Conservation (phyloP, 2,329 filamentous ascomycete species). For the Ampelomyces quisqualis region DNA sequence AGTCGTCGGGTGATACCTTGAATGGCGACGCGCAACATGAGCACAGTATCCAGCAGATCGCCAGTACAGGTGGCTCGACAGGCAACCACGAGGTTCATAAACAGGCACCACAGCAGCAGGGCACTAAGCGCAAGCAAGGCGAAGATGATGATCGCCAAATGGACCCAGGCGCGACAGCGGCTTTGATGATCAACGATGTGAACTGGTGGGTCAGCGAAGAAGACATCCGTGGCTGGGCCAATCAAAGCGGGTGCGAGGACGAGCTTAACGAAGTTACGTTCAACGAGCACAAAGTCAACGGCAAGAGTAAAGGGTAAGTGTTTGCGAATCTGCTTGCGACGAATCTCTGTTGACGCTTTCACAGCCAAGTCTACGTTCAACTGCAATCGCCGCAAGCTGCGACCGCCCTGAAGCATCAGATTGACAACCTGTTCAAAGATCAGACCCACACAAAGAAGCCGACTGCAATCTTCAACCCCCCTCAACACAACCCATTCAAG, state of each 20-base stretch:
- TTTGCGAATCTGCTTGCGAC: background rate
- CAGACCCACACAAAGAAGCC: conserved; percentile 65
- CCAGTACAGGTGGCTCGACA: conserved; percentile 46
- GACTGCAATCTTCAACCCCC: conserved; percentile 71
- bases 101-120: conserved; percentile 55
- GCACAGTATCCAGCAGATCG: conserved; percentile 46
- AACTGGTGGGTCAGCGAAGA: conserved; percentile 95
- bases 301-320: conserved; percentile 92
- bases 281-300: conserved; percentile 98
- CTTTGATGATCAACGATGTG: conserved; percentile 83
- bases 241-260: conserved; percentile 74
- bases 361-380: conserved; percentile 76
- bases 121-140: conserved; percentile 63
- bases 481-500: conserved; percentile 81
- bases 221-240: conserved; percentile 84
- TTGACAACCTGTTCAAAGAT: conserved; percentile 66
- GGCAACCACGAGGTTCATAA: conserved; percentile 42
- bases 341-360: conserved; percentile 11
- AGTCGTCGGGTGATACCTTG: conserved; percentile 20
- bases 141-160: conserved; percentile 54
- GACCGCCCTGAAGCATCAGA: conserved; percentile 77
- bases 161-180: conserved; percentile 64
- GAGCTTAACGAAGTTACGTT: conserved; percentile 93
- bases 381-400: conserved; percentile 81
- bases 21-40: conserved; percentile 28